These are phyloP conservation scores for Notholithocarpus densiflorus DNA, from an alignment of 306 rosid genomes.

Conservation along the genomic window DNA sequence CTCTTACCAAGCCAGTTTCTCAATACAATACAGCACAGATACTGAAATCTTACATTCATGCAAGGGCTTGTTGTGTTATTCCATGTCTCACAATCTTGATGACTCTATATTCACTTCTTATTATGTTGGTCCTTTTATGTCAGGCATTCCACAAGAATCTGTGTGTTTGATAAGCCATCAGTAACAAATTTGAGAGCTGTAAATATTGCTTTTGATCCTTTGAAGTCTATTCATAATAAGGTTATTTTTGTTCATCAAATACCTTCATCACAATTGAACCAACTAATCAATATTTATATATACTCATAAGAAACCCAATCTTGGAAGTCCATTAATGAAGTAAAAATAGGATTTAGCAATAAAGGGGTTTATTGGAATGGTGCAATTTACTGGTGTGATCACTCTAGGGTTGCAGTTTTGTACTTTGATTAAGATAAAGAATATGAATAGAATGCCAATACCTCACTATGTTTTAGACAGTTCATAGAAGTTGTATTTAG, in stretches of 20 bases:
- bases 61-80: too few species aligned
- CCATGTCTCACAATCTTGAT: too few species aligned
- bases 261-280: background rate
- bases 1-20: background rate
- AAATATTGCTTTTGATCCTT: slow-evolving; percentile 22
- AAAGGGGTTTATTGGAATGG: slow-evolving; percentile 14
- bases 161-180: background rate
- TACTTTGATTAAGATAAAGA: background rate
- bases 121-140: too few species aligned
- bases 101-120: too few species aligned
- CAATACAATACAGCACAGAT: background rate
- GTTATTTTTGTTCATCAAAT: background rate
- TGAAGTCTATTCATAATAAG: background rate
- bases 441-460: slow-evolving; percentile 4
- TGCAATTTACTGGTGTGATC: slow-evolving; percentile 11
- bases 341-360: background rate
- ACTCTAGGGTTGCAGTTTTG: background rate
- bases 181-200: background rate
- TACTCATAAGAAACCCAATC: slow-evolving; percentile 10
- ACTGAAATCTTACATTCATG: background rate
- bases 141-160: too few species aligned
- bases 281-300: slow-evolving; percentile 4
- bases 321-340: slow-evolving; percentile 3
- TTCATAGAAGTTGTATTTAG: background rate
- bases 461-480: background rate